phyloP scores from a whole-genome alignment of 2,329 filamentous ascomycete genomes.

The Apiospora aurea region DNA sequence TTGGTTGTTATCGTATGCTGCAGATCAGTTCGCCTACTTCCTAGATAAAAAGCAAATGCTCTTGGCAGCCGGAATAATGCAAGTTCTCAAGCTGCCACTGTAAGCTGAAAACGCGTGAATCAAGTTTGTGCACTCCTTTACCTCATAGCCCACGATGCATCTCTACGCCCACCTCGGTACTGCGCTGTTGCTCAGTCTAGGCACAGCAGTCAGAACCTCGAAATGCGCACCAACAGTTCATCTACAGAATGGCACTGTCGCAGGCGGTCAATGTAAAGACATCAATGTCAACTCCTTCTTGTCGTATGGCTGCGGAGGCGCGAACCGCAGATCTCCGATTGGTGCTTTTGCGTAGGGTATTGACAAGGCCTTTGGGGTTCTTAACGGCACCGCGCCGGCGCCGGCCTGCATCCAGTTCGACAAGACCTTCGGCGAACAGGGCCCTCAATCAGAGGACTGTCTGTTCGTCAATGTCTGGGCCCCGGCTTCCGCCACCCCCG shows the following conservation, averaged over 20 bases:
- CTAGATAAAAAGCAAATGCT: not conserved
- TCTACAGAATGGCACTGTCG: conserved; percentile 28
- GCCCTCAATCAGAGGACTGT: conserved; percentile 31
- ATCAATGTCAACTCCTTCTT: conserved; percentile 32
- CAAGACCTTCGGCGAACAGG: conserved; percentile 28
- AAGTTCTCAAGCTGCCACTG: not conserved
- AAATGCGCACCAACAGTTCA: conserved; percentile 18
- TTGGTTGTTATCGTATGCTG: not conserved
- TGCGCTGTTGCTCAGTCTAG: not conserved
- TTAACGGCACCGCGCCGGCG: conserved; percentile 31
- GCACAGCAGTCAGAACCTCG: not conserved
- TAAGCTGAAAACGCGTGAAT: not conserved
- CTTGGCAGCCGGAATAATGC: not conserved
- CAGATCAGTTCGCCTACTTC: not conserved
- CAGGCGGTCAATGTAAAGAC: conserved; percentile 31
- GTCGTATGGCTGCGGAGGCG: conserved; percentile 31
- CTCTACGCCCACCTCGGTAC: not conserved
- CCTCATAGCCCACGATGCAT: not conserved
- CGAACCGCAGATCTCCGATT: conserved; percentile 31
- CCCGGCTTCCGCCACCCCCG: conserved; percentile 30
- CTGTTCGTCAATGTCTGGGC: conserved; percentile 35
- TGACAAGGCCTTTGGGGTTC: conserved; percentile 26
- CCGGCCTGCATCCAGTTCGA: conserved; percentile 33
- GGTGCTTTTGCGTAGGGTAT: conserved; percentile 36
- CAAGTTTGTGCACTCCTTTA: too few relatives aligned